Evolutionary conservation across 2,329 filamentous ascomycete genomes (phyloP).

Genomic region (Teratosphaeria gauchensis): DNA sequence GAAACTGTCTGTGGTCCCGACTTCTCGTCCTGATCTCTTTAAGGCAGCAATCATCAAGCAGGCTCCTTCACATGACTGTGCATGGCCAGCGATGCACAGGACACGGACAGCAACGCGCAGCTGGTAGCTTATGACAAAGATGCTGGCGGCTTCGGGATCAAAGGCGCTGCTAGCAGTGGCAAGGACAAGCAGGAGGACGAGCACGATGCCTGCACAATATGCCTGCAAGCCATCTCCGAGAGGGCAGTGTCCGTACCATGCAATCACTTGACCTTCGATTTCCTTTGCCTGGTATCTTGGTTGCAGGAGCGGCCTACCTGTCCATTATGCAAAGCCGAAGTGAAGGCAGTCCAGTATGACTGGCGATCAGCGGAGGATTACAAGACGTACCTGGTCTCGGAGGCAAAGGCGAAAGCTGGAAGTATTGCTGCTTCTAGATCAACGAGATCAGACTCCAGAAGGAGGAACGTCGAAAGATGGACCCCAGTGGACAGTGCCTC

Average conservation of each 20-base stretch:
- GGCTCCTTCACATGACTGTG: neutral
- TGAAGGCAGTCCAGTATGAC: slow-evolving; percentile 56
- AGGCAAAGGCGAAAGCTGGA: slow-evolving; percentile 1
- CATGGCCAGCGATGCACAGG: slow-evolving; percentile 4
- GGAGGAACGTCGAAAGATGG: slow-evolving; percentile 2
- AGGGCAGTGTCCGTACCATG: slow-evolving; percentile 65
- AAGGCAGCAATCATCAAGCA: neutral
- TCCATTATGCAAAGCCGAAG: slow-evolving; percentile 58
- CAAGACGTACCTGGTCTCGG: slow-evolving; percentile 49
- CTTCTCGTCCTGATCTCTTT: neutral
- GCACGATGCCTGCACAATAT: slow-evolving; percentile 67
- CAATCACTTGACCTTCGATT: slow-evolving; percentile 73
- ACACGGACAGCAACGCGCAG: slow-evolving; percentile 1
- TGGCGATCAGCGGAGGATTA: slow-evolving; percentile 44
- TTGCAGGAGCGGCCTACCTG: slow-evolving; percentile 62
- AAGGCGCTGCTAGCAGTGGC: slow-evolving; percentile 12
- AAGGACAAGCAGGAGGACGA: slow-evolving; percentile 5
- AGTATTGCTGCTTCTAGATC: too few relatives aligned
- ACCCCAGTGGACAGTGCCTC: neutral
- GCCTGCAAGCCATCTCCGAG: slow-evolving; percentile 66
- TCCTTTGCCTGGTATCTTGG: slow-evolving; percentile 75
- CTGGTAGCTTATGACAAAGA: slow-evolving; percentile 11
- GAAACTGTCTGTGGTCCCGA: neutral
- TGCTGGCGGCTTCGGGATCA: slow-evolving; percentile 18
- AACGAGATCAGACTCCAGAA: neutral